phyloP scores from a whole-genome alignment of 768 basidiomycete genomes.

The Scleroderma bovista region DNA sequence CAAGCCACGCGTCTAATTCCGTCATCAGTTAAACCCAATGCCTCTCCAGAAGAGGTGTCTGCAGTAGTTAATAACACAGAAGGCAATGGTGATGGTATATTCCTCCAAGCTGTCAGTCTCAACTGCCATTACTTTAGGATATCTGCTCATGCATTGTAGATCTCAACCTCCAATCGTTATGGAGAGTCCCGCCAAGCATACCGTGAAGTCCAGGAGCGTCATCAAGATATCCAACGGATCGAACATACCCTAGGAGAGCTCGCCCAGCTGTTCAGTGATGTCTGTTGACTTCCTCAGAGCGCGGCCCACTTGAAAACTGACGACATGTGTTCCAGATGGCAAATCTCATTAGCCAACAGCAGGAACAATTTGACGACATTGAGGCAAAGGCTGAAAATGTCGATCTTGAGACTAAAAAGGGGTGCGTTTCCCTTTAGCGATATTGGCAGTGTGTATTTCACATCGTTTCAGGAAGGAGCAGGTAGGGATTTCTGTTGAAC shows the following conservation, averaged over 20 bases:
- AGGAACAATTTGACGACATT: slow-evolving; percentile 62
- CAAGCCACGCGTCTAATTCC: not conserved
- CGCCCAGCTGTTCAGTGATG: slow-evolving; percentile 83
- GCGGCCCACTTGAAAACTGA: not conserved
- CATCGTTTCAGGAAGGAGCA: slow-evolving; percentile 43
- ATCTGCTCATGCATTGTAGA: slow-evolving; percentile 33
- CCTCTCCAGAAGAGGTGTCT: slow-evolving; percentile 73
- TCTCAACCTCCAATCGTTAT: slow-evolving; percentile 74
- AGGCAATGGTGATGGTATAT: slow-evolving; percentile 60
- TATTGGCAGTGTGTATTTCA: not conserved
- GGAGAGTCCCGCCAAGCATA: slow-evolving; percentile 78
- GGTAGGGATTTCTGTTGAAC: slow-evolving; percentile 61
- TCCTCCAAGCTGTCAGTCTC: slow-evolving; percentile 59
- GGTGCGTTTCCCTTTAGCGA: slow-evolving; percentile 35
- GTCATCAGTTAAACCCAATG: slow-evolving; percentile 74
- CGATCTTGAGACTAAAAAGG: slow-evolving; percentile 62
- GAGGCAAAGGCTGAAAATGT: slow-evolving; percentile 59
- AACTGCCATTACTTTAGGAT: not conserved
- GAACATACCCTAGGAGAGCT: slow-evolving; percentile 86
- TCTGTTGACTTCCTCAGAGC: slow-evolving; percentile 24
- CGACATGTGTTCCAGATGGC: slow-evolving; percentile 54
- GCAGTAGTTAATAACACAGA: slow-evolving; percentile 60
- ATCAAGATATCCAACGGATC: slow-evolving; percentile 79
- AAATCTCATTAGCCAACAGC: slow-evolving; percentile 71
- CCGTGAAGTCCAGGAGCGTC: slow-evolving; percentile 84